These are phyloP conservation scores for Fragilariopsis cylindrus DNA, from an alignment of 108 stramenopile species.

Conservation along the genomic window DNA sequence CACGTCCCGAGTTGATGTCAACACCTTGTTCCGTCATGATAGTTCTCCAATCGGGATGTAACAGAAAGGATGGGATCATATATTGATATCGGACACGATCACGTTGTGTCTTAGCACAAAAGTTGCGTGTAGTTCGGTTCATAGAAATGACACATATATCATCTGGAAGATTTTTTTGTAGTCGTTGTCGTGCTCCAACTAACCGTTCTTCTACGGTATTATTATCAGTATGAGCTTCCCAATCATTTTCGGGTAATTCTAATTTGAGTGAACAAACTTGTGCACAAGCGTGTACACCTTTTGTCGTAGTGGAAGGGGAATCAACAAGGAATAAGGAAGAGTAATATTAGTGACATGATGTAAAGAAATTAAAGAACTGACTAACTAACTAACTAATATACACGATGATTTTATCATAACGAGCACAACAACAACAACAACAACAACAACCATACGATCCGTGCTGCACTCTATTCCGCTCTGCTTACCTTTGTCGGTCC, in stretches of 20 bases:
- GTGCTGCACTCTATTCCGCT: constrained; percentile 1
- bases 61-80: constrained; percentile 91
- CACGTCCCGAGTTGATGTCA: constrained; percentile 18
- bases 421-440: neutral
- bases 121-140: constrained; percentile 73
- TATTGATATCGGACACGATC: constrained; percentile 95
- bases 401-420: neutral
- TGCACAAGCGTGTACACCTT: constrained; percentile 82
- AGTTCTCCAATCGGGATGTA: constrained; percentile 23
- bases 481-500: constrained; percentile 89
- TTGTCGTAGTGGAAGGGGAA: no score
- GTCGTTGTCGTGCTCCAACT: constrained; percentile 51
- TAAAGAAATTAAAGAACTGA: neutral
- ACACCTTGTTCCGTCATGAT: constrained; percentile 31
- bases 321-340: neutral
- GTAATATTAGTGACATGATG: neutral
- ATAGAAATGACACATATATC: constrained; percentile 88
- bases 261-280: constrained; percentile 89
- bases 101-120: constrained; percentile 91
- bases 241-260: constrained; percentile 43
- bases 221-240: neutral
- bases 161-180: constrained; percentile 84
- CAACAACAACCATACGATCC: no score
- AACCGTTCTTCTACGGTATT: constrained; percentile 16
- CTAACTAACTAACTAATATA: constrained; percentile 46